Evolutionary conservation across 495 filamentous ascomycete species (phyloP).

Genomic region (Aspergillus baeticus): DNA sequence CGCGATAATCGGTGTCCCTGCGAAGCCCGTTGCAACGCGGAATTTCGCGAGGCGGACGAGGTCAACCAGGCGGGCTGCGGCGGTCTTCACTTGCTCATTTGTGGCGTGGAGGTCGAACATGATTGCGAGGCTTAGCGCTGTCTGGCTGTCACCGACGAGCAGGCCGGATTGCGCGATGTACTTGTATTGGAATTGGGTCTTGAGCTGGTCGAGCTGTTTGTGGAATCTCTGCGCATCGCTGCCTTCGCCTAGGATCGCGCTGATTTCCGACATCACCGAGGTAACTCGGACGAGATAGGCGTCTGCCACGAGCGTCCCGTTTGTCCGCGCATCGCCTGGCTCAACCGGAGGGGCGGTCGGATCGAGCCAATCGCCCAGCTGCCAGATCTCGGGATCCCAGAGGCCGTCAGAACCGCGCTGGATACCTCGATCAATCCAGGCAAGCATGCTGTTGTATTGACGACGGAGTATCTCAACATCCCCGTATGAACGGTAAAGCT

Average conservation of each 20-base stretch:
- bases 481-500: constrained; percentile 41
- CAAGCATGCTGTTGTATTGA: constrained; percentile 45
- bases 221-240: constrained; percentile 29
- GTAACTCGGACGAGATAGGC: constrained; percentile 52
- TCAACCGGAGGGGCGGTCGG: constrained; percentile 46
- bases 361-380: constrained; percentile 58
- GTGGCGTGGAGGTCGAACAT: constrained; percentile 41
- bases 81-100: constrained; percentile 27
- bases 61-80: constrained; percentile 31
- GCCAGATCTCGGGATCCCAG: constrained; percentile 37
- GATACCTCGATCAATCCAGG: constrained; percentile 49
- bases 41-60: constrained; percentile 42
- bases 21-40: constrained; percentile 54
- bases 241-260: constrained; percentile 23
- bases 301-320: constrained; percentile 46
- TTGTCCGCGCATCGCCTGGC: constrained; percentile 42
- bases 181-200: constrained; percentile 34
- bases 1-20: constrained; percentile 50
- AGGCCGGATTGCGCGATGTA: constrained; percentile 42
- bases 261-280: constrained; percentile 27
- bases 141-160: constrained; percentile 50
- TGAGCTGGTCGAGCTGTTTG: constrained; percentile 17
- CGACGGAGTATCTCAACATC: constrained; percentile 39
- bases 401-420: constrained; percentile 36
- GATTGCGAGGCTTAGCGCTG: constrained; percentile 44